Evolutionary conservation across 2,329 filamentous ascomycete species (phyloP), one percentile per base, ranked within the genome.

Genomic region (Plenodomus lindquistii): DNA sequence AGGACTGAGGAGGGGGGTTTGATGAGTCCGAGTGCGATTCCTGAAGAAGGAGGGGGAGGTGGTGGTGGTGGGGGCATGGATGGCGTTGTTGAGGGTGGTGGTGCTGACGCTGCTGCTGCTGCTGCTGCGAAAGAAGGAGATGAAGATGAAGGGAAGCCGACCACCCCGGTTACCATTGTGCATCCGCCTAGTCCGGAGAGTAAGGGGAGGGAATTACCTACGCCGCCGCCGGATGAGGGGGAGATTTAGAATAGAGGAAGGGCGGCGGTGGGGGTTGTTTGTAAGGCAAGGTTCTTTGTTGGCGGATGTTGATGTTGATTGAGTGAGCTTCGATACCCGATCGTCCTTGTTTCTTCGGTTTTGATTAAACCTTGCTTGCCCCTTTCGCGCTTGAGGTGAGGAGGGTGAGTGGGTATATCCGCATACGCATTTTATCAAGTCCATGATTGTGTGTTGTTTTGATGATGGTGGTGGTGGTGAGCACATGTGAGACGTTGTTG

Each of bases 101-200:
- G 50, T n/a, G 55, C 50, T 31, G 42, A 55, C 29, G 22, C 45
- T 50, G 36, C 50, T 31, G 35, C 11, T 21, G 37, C 4, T 22
- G 37, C 7, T 21, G 18, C 8, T 13, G 16, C 34, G 13, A 40
- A 46, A 10, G 37, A 62, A 50, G 43, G 55, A 42, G 37, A 48
- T 7, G 40, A 57, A 40, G 22, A n/a, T n/a, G n/a, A 37, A 17
- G 43, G 27, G 20, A 50, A 17, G 43, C 52, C 38, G 29, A 44
- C 11, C 37, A 72, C 69, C 10, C 70, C 70, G 0, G 64, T 68
- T 8, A 73, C 69, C 1, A 62, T 73, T 17, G 67, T 73, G 2
- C 63, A 63, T 54, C 71, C 71, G 22, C 71, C 71, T 15, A 72
- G 69, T 53, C 71, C 71, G 2, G 67, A 69, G 49, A 35, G 40